Evolutionary conservation across 352 stramenopile species (phyloP), one percentile per base, ranked within the genome.

Genomic region (Blastocystis sp.): DNA sequence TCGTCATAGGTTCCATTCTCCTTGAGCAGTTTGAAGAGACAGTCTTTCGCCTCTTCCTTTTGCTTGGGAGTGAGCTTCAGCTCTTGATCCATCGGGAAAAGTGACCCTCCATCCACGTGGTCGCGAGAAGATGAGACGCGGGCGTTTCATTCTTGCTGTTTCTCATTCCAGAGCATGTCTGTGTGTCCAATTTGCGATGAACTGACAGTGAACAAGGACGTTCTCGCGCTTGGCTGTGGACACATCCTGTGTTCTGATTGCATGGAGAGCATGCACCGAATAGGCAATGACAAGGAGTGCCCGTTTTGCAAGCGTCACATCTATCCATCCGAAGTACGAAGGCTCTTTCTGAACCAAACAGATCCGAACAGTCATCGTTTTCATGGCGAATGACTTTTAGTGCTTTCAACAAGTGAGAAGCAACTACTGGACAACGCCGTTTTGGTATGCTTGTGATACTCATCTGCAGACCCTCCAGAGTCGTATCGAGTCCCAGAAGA

Each of bases 141-240:
- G 48, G 48, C 48, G 48, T 57, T 57, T 57, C 48, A 57, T 57
- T 14, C 48, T 42, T 81, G 48, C 17, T 38, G 3, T 14, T 62
- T 69, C 69, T 52, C 45, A 70, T 34, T 69, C n/a, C n/a, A 43
- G 10, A 59, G 17, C 21, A 84, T 84, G 74, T 69, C 42, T 14
- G 43, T 64, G 19, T 84, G 74, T 28, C 74, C 74, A 4, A 84
- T 84, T 60, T 84, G 74, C 40, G 34, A 63, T 70, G 74, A 84
- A 17, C 34, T 28, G 10, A 43, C 52, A 28, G 52, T 57, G 17
- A 54, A 84, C 34, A 24, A 59, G 14, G 60, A 42, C 24, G 45
- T 84, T 52, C 48, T 68, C 19, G 74, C 54, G 21, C 34, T 84
- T n/a, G 74, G 74, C 1, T 84, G 74, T 24, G 74, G 74, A 48